Evolutionary conservation across 2,329 filamentous ascomycete species (phyloP), one percentile per base, ranked within the genome.

Genomic region (Colletotrichum theobromicola): DNA sequence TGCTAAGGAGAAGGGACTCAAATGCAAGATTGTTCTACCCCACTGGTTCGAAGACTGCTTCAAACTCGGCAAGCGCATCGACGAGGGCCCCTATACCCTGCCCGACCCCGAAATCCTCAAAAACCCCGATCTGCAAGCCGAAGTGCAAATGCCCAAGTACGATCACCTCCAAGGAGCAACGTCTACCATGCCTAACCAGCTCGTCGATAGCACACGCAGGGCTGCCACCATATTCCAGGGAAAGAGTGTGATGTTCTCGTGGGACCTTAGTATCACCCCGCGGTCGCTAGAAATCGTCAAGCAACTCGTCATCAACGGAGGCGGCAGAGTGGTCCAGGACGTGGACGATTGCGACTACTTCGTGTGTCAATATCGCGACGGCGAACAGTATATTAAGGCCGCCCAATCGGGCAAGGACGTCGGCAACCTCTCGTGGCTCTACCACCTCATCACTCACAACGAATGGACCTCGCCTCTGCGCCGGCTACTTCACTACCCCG

Each of bases 21-120:
- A 91, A 69, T 92, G 92, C 83, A 96, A 95, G 83, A 93, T 98
- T 74, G 94, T 99, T 21, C 88, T 99, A 67, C 97, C 97, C 46
- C 97, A 98, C 81, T 98, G 97, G 95, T 98, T 99, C 81, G 96
- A 98, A 79, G 96, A 98, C 82, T 99, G 97, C 84, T 90, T 99
- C 78, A 97, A 94, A 83, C 91, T 99, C 32, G 96, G 96, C 64
- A 96, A 95, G 83, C 92, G 94, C 74, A 98, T 99, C 78, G 94
- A 95, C 78, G 97, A 99, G 82, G 86, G 88, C 8, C 97, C 97
- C 1, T 99, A 99, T 81, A 86, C 91, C 24, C 88, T 98, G 2
- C 97, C 97, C 2, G 89, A 98, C 77, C 94, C 97, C 2, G 95
- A 97, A 77, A 94, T 98, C 37, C 86, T 98, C n/a, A 88, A 87